Base-by-base conservation (phyloP, 495 filamentous ascomycete genomes). In the Talaromyces stipitatus region DNA sequence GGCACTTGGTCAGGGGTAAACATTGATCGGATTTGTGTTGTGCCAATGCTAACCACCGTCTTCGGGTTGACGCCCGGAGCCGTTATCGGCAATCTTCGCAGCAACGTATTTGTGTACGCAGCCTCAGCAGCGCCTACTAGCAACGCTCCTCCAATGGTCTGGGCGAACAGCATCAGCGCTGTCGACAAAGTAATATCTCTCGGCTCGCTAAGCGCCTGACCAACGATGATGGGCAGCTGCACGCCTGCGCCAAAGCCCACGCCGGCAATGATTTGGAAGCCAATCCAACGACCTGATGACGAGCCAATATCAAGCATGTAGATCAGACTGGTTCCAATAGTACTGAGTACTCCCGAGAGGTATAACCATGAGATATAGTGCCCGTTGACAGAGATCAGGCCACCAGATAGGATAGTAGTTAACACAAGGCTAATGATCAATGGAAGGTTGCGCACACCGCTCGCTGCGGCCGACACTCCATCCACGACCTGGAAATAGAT, bases 81-180 rank as follows among this genome's bases (percentile, higher is more conserved):
- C 5, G 38, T 45, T 18, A 9, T 45, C 8, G 38, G 8, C 10
- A 45, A 14, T 63, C 2, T 92, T 66, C 30, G 84, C 82, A 28
- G 73, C 64, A 45, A 86, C 60, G 0, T 92, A 79, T 89, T 90
- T 46, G 80, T 79, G 66, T 94, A 91, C 41, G 95, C 76, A 53
- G 85, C 91, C 64, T 95, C 85, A 2, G 72, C 86, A 28, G 91
- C 85, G 0, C 80, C 82, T 51, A 92, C 79, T 61, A 90, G 90
- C 9, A 88, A 67, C 3, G 81, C 79, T 30, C 82, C 82, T 14
- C 82, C 84, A 9, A 88, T 68, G 50, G 78, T 77, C 50, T 66
- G 64, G 45, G 61, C 64, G 50, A 70, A 66, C n/a, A 71, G 60
- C 38, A 71, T 26, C 56, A 83, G 67, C 12, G 82, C 72, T n/a